Evolutionary conservation across 495 filamentous ascomycete species (phyloP).

Genomic region (Glarea lozoyensis): DNA sequence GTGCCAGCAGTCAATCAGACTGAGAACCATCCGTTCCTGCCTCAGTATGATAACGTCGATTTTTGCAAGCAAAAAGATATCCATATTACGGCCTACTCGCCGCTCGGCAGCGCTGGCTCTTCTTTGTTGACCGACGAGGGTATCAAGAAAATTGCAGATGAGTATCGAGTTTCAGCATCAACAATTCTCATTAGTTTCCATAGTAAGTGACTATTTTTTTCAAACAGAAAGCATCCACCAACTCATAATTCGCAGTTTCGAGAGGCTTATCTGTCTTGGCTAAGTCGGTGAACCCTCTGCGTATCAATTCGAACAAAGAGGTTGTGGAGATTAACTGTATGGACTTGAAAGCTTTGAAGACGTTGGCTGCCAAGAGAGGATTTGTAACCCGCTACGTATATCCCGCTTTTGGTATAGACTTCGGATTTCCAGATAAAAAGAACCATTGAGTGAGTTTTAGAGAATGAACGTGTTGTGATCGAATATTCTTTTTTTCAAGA

Average conservation of each 20-base stretch:
- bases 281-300: not conserved
- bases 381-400: not conserved
- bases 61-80: slow-evolving; percentile 61
- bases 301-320: not conserved
- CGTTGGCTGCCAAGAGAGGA: not conserved
- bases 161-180: not conserved
- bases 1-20: slow-evolving; percentile 60
- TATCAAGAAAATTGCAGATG: not conserved
- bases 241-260: not conserved
- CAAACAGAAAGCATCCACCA: not conserved
- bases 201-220: not conserved
- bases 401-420: not conserved
- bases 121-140: not conserved
- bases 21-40: slow-evolving; percentile 32
- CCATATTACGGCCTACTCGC: slow-evolving; percentile 61
- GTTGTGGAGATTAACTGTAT: not conserved
- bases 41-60: slow-evolving; percentile 43
- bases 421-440: not conserved
- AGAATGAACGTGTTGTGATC: too few relatives aligned
- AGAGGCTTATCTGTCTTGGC: not conserved
- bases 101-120: slow-evolving; percentile 35
- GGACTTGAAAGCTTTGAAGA: not conserved
- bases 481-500: too few relatives aligned
- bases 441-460: too few relatives aligned
- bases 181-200: not conserved